phyloP scores from a whole-genome alignment of 148 eudicot genomes.

The Heliosperma pusillum region DNA sequence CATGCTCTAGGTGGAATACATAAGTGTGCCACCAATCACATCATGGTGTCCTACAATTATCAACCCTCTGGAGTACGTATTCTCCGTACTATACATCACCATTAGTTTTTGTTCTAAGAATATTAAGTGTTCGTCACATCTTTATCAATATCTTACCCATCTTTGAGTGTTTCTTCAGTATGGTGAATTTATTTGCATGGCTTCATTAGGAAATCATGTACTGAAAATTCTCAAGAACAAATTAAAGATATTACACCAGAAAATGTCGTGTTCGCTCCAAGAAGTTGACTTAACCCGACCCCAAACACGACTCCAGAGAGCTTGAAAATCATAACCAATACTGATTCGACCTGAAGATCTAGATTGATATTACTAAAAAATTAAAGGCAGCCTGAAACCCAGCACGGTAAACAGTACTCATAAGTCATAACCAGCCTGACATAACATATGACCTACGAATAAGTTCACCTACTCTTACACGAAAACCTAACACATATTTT shows the following conservation, averaged over 20 bases:
- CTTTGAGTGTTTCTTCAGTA: neutral
- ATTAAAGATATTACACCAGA: neutral
- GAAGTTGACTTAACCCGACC: neutral
- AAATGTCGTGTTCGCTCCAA: neutral
- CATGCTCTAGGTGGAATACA: constrained; percentile 13
- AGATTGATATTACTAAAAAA: no score
- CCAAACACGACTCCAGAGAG: neutral
- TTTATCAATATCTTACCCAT: neutral
- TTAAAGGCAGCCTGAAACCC: no score
- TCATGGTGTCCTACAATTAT: constrained; percentile 18
- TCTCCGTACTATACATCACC: constrained; percentile 9
- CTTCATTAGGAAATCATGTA: neutral
- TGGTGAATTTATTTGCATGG: neutral
- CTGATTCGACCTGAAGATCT: no score
- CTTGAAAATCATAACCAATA: neutral
- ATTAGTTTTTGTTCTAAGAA: neutral
- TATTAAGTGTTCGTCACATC: neutral
- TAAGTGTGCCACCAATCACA: constrained; percentile 22
- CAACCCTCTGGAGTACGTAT: constrained; percentile 1
- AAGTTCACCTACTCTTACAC: neutral
- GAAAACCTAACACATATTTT: neutral
- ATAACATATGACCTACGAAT: no score
- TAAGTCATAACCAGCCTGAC: neutral
- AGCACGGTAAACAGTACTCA: neutral
- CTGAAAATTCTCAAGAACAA: neutral